phyloP scores from a whole-genome alignment of 2,329 filamentous ascomycete genomes.

The Aspergillus cejpii region DNA sequence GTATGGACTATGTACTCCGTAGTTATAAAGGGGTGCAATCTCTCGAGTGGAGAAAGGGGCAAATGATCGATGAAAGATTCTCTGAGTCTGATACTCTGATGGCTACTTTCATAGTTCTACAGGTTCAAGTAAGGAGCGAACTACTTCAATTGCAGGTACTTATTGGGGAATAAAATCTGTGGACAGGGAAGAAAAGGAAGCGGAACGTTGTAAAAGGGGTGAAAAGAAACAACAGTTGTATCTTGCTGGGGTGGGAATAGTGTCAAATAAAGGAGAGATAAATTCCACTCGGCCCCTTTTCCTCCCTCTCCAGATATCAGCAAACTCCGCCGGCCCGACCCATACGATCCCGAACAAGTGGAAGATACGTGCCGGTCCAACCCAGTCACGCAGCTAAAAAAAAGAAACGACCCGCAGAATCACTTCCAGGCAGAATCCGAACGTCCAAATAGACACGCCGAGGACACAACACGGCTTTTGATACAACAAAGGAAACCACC shows the following conservation, averaged over 20 bases:
- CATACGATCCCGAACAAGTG: conserved; percentile 32
- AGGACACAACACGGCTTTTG: conserved; percentile 22
- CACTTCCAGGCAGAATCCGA: conserved; percentile 32
- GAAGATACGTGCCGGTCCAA: conserved; percentile 34
- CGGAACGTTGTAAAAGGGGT: conserved; percentile 11
- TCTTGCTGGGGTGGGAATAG: conserved; percentile 38
- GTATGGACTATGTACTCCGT: too few relatives aligned
- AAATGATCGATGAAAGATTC: neutral
- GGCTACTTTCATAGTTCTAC: too few relatives aligned
- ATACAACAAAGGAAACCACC: conserved; percentile 24
- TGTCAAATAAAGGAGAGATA: conserved; percentile 38
- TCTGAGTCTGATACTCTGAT: too few relatives aligned
- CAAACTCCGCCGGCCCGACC: conserved; percentile 40
- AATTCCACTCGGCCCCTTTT: conserved; percentile 39
- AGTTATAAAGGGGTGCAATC: neutral
- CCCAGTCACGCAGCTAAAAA: conserved; percentile 34
- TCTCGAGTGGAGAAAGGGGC: neutral
- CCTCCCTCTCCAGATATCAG: conserved; percentile 36
- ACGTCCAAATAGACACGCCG: conserved; percentile 29
- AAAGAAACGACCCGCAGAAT: conserved; percentile 29
- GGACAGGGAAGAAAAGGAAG: conserved; percentile 10
- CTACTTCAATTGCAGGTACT: conserved; percentile 14
- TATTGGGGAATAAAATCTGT: conserved; percentile 2
- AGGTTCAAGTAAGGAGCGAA: too few relatives aligned
- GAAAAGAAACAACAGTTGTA: conserved; percentile 30